These are phyloP conservation scores for Aspergillus mulundensis DNA, from an alignment of 495 filamentous ascomycete genomes.

Conservation along the genomic window DNA sequence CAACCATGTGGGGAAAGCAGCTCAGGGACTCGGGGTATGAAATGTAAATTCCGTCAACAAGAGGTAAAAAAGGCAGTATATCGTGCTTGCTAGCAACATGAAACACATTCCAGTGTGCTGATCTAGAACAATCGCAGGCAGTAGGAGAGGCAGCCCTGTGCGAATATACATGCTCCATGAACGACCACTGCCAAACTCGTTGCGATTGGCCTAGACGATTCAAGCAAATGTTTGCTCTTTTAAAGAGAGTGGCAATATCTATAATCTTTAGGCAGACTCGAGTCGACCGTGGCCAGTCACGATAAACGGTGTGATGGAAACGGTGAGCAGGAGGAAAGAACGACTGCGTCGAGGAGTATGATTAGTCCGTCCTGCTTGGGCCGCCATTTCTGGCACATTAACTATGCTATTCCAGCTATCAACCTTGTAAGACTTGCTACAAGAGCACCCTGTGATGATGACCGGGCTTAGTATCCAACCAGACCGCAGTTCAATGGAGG, in stretches of 20 bases:
- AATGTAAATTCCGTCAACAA: not conserved
- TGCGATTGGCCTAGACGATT: not conserved
- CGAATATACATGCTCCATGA: not conserved
- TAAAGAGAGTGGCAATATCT: conserved; percentile 1
- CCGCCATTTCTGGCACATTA: conserved; percentile 8
- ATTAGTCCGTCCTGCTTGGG: conserved; percentile 14
- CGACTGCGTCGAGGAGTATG: not conserved
- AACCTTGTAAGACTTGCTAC: conserved; percentile 6
- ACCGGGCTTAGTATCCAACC: conserved; percentile 14
- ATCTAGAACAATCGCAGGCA: not conserved
- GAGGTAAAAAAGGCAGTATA: not conserved
- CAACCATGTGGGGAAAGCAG: not conserved
- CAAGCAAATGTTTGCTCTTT: not conserved
- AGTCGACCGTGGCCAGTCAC: not conserved
- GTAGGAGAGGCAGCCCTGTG: not conserved
- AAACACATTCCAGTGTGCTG: not conserved
- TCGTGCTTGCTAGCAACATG: not conserved
- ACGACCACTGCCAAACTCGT: not conserved
- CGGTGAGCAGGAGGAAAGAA: not conserved
- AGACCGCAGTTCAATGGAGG: conserved; percentile 2
- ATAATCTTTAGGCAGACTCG: not conserved
- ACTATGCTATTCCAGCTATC: conserved; percentile 12
- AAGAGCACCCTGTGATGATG: conserved; percentile 17
- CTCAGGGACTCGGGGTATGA: not conserved
- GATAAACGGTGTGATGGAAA: not conserved